phyloP scores from a whole-genome alignment of 768 basidiomycete species.

The Boletus huronensis region DNA sequence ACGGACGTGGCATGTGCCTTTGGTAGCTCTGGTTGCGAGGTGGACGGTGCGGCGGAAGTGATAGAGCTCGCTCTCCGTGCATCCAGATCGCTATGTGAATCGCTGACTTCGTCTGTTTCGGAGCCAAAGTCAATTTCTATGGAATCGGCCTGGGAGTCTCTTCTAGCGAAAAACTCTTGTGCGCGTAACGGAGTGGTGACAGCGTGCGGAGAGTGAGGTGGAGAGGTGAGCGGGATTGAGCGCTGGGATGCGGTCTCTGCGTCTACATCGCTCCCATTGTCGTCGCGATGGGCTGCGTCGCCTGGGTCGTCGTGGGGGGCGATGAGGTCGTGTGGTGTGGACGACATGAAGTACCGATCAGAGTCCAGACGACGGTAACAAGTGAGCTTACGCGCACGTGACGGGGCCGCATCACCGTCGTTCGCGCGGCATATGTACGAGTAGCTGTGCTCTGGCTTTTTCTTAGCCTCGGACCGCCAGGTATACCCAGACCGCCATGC shows the following conservation, averaged over 20 bases:
- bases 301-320: conserved; percentile 4
- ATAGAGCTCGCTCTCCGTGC: conserved; percentile 44
- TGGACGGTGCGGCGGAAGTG: conserved; percentile 50
- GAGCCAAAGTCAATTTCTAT: conserved; percentile 54
- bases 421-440: neutral
- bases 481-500: conserved; percentile 13
- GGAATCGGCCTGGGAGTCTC: conserved; percentile 45
- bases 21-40: conserved; percentile 34
- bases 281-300: conserved; percentile 13
- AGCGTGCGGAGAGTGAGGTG: conserved; percentile 49
- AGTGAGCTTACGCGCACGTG: conserved; percentile 15
- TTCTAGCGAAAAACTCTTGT: conserved; percentile 35
- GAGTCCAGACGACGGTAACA: neutral
- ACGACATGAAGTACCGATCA: conserved; percentile 11
- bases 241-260: conserved; percentile 77
- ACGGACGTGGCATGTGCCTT: conserved; percentile 35
- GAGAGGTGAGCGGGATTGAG: conserved; percentile 72
- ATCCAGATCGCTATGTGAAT: conserved; percentile 38
- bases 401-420: neutral
- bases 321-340: conserved; percentile 3
- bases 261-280: conserved; percentile 51
- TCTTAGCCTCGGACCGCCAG: neutral
- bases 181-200: conserved; percentile 17
- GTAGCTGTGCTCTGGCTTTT: neutral
- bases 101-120: conserved; percentile 51